Conservation (phyloP, 2,329 filamentous ascomycete species). For the Neophaeococcomyces mojaviensis region DNA sequence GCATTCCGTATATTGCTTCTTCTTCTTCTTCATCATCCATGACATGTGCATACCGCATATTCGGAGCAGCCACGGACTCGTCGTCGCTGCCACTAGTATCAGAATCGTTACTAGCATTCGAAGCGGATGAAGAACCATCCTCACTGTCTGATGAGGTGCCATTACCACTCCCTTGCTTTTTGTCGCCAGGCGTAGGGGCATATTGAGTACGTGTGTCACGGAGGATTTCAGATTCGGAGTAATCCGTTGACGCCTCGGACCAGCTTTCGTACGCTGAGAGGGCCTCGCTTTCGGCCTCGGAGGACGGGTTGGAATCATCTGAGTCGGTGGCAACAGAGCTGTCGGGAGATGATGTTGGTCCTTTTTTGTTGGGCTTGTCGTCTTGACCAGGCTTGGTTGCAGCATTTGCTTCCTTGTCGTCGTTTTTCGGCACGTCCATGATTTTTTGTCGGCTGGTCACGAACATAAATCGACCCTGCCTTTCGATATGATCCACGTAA, state of each 20-base stretch:
- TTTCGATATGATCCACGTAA: neutral
- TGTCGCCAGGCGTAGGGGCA: neutral
- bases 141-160: neutral
- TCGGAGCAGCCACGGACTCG: neutral
- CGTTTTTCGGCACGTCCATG: neutral
- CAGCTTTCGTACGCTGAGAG: constrained; percentile 5
- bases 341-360: too few species aligned
- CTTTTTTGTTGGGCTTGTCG: too few species aligned
- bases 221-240: neutral
- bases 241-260: constrained; percentile 1
- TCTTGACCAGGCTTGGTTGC: too few species aligned
- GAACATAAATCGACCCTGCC: neutral
- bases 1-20: neutral
- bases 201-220: neutral
- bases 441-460: neutral
- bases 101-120: neutral
- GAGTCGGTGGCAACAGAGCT: too few species aligned
- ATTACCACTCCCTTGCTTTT: neutral
- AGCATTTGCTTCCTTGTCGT: too few species aligned
- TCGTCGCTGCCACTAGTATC: neutral
- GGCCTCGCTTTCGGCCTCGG: neutral
- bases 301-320: too few species aligned
- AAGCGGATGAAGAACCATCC: too few species aligned
- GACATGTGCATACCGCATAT: neutral
- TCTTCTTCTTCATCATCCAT: neutral